Evolutionary conservation across 2,329 filamentous ascomycete species (phyloP).

Genomic region (Drechslerella dactyloides): DNA sequence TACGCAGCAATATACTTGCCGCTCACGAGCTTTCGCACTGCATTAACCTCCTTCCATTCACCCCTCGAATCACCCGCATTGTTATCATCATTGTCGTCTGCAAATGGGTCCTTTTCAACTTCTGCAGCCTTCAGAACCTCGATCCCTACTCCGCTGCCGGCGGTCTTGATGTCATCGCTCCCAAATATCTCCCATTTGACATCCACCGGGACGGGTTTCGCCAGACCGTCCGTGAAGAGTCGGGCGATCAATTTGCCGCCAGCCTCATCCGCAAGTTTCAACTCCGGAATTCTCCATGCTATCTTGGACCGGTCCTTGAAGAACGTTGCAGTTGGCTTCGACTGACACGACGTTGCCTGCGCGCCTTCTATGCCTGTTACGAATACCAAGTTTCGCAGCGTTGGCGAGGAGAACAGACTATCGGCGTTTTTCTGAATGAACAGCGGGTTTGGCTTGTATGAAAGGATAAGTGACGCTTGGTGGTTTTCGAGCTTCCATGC

Average conservation of each 20-base stretch:
- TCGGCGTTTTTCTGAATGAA: constrained; percentile 60
- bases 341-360: constrained; percentile 71
- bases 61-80: constrained; percentile 57
- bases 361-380: constrained; percentile 73
- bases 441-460: constrained; percentile 80
- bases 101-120: constrained; percentile 71
- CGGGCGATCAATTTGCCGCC: constrained; percentile 81
- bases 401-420: constrained; percentile 63
- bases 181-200: constrained; percentile 76
- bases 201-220: constrained; percentile 78
- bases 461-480: constrained; percentile 83
- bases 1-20: constrained; percentile 73
- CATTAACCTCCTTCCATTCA: constrained; percentile 72
- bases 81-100: constrained; percentile 65
- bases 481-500: constrained; percentile 83
- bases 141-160: constrained; percentile 70
- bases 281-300: constrained; percentile 79
- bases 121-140: constrained; percentile 62
- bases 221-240: constrained; percentile 74
- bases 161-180: constrained; percentile 60
- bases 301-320: constrained; percentile 76
- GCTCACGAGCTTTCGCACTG: constrained; percentile 71
- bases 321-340: constrained; percentile 80
- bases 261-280: constrained; percentile 68
- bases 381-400: constrained; percentile 76